Conservation (phyloP, 2,329 filamentous ascomycete genomes). For the Colletotrichum navitas region DNA sequence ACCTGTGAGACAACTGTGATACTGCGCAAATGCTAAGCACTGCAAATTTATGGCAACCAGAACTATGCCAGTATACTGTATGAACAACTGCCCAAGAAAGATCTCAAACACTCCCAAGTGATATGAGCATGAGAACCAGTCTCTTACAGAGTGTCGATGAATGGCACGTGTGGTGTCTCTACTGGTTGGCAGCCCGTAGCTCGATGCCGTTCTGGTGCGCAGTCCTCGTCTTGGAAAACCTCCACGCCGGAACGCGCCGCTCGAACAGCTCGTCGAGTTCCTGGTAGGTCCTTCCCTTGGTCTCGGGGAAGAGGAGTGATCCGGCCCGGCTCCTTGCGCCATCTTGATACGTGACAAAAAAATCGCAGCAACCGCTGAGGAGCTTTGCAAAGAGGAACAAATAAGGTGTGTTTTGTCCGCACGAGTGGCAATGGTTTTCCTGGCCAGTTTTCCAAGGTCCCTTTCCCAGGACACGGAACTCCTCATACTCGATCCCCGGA, state of each 20-base stretch:
- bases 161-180: background rate
- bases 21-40: background rate
- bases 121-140: too few relatives aligned
- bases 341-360: too few relatives aligned
- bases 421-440: too few relatives aligned
- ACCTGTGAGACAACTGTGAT: background rate
- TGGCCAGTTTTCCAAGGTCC: too few relatives aligned
- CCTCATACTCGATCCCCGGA: too few relatives aligned
- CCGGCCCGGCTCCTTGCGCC: too few relatives aligned
- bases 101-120: background rate
- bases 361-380: too few relatives aligned
- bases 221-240: background rate
- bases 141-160: background rate
- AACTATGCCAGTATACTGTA: background rate
- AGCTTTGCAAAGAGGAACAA: too few relatives aligned
- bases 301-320: background rate
- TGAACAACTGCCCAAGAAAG: background rate
- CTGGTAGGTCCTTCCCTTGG: background rate
- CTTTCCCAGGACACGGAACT: too few relatives aligned
- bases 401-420: too few relatives aligned
- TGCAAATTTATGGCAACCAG: background rate
- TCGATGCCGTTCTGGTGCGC: background rate
- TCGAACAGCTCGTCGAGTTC: background rate
- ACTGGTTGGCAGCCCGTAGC: background rate
- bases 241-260: background rate